Conservation (phyloP, 2,329 filamentous ascomycete species). For the Ambrosiella xylebori region DNA sequence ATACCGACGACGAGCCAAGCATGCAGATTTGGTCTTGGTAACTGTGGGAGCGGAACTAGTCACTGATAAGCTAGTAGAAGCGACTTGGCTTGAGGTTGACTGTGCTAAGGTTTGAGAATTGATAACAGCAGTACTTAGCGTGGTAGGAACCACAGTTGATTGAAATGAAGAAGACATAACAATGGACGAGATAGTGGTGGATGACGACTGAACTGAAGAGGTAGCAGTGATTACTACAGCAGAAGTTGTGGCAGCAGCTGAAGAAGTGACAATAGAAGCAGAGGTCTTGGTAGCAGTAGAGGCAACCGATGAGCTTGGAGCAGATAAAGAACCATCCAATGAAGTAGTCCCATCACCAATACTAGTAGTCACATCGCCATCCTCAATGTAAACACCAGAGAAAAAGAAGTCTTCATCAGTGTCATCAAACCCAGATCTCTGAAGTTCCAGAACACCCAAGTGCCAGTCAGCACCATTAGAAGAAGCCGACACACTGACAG, state of each 20-base stretch:
- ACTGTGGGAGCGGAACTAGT: not conserved
- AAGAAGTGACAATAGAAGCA: not conserved
- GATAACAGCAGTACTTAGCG: slow-evolving; percentile 3
- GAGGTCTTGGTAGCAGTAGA: not conserved
- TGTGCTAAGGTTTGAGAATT: not conserved
- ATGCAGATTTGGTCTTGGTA: slow-evolving; percentile 1
- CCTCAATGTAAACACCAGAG: slow-evolving; percentile 53
- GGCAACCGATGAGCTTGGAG: not conserved
- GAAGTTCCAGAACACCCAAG: slow-evolving; percentile 49
- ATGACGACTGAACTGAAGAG: not conserved
- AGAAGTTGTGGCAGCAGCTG: not conserved
- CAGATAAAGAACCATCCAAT: not conserved
- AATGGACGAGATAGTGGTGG: not conserved
- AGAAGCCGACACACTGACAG: slow-evolving; percentile 41
- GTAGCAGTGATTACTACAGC: not conserved
- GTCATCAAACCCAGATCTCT: slow-evolving; percentile 36
- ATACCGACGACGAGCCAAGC: slow-evolving; percentile 7
- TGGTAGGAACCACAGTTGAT: slow-evolving; percentile 1
- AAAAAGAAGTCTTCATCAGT: slow-evolving; percentile 51
- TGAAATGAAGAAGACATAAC: not conserved
- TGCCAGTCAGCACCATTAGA: slow-evolving; percentile 59
- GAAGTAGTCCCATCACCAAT: slow-evolving; percentile 12
- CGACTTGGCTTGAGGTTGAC: not conserved
- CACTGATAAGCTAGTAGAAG: not conserved
- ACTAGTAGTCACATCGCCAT: slow-evolving; percentile 19